phyloP scores from a whole-genome alignment of 345 rosid species.

The Lepidium aucheri region DNA sequence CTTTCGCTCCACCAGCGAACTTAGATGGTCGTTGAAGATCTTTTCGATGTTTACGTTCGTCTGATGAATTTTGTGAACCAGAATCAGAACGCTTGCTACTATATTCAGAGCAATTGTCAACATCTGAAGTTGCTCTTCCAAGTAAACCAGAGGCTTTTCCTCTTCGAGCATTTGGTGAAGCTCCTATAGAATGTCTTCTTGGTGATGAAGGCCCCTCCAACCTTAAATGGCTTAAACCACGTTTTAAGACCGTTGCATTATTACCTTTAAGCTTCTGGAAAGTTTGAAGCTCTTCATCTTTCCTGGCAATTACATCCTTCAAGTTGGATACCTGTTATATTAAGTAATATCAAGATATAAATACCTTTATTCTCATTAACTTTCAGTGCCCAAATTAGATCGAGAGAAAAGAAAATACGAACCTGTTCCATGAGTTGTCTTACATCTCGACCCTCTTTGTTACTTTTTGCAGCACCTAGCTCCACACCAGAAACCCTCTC shows the following conservation, averaged over 20 bases:
- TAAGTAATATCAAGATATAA: neutral
- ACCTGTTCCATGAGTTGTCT: slow-evolving; percentile 97
- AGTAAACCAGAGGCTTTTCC: slow-evolving; percentile 32
- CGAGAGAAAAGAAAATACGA: neutral
- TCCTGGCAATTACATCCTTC: slow-evolving; percentile 56
- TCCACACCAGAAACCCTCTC: slow-evolving; percentile 98
- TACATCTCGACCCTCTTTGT: slow-evolving; percentile 79
- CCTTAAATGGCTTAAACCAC: slow-evolving; percentile 36
- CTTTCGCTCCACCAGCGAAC: slow-evolving; percentile 22
- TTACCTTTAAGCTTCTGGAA: slow-evolving; percentile 45
- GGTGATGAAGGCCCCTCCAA: slow-evolving; percentile 57
- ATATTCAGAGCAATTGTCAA: slow-evolving; percentile 50
- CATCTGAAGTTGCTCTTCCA: slow-evolving; percentile 50
- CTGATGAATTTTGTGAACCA: slow-evolving; percentile 53
- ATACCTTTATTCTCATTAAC: neutral
- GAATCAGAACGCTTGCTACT: slow-evolving; percentile 69
- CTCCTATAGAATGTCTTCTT: slow-evolving; percentile 48
- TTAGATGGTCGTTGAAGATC: slow-evolving; percentile 34
- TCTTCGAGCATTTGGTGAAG: slow-evolving; percentile 33
- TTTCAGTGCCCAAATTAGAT: neutral
- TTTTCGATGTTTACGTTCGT: slow-evolving; percentile 34
- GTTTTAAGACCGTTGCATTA: slow-evolving; percentile 38
- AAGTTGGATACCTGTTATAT: slow-evolving; percentile 60
- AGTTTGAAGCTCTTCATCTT: slow-evolving; percentile 76
- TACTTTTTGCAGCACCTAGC: slow-evolving; percentile 88